These are phyloP conservation scores for Tetrahymena borealis DNA, from an alignment of 73 alveolate species.

Conservation along the genomic window DNA sequence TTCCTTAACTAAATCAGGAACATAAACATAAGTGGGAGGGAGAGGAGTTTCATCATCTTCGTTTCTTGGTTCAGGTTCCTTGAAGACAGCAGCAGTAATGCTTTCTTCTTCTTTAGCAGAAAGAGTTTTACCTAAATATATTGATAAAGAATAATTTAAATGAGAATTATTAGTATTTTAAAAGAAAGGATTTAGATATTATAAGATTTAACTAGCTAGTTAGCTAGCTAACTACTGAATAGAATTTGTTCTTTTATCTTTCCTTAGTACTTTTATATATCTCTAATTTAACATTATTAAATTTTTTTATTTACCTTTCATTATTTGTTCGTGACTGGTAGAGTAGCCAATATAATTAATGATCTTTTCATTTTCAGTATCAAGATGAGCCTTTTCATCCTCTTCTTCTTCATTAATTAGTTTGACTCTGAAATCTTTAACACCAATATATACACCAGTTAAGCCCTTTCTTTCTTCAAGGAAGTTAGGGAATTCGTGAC, in stretches of 20 bases:
- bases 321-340: constrained; percentile 47
- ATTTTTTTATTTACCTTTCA: constrained; percentile 55
- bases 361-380: constrained; percentile 61
- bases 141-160: neutral
- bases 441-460: constrained; percentile 92
- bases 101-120: constrained; percentile 56
- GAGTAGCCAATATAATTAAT: constrained; percentile 73
- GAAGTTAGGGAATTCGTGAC: constrained; percentile 46
- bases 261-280: neutral
- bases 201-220: no score
- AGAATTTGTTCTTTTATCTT: neutral
- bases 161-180: neutral
- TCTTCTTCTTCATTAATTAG: constrained; percentile 60
- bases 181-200: no score
- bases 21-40: constrained; percentile 53
- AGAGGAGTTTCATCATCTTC: constrained; percentile 24
- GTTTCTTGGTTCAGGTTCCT: constrained; percentile 14
- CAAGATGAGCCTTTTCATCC: constrained; percentile 88
- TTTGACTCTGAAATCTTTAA: constrained; percentile 46
- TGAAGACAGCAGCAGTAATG: constrained; percentile 75
- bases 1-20: constrained; percentile 81
- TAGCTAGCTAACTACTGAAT: no score
- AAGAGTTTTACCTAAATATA: neutral
- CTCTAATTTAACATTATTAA: neutral
- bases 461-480: constrained; percentile 60